Evolutionary conservation across 441 rosid genomes (phyloP), one percentile per base, ranked within the genome.

Genomic region (Theobroma grandiflorum): DNA sequence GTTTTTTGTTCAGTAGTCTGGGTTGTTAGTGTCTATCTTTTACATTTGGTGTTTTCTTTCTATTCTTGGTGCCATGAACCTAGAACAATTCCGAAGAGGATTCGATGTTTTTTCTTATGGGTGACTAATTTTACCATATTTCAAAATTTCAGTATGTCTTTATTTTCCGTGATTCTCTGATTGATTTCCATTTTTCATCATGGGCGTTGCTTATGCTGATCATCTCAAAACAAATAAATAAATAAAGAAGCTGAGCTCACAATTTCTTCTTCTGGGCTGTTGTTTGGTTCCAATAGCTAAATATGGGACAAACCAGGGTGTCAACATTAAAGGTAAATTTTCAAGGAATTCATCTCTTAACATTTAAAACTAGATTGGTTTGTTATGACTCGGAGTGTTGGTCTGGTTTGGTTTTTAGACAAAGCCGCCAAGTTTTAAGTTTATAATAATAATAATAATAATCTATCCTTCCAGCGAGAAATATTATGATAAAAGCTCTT

Each of bases 1-100:
- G 64, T 57, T 73, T 79, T 63, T 72, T 63, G 72, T 65, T 14
- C n/a, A 62, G 73, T 72, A 72, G 82, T 47, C 68, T 79, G 78
- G 43, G 14, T 63, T 79, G 61, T 18, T 72, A 74, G 67, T 6
- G 16, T 12, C 42, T 72, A 52, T 52, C 61, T 18, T 52, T 72
- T 22, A 52, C 4, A 10, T 52, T 49, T 5, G 26, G 43, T 50
- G 15, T 64, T 68, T 59, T 74, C 9, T 82, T 85, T 80, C 84
- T 69, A 49, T 67, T 37, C 75, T 79, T 79, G 64, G 61, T 64
- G 66, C 71, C 16, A 57, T 61, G 79, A 82, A 58, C 53, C 63
- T 78, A 58, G 79, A 78, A 64, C 75, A 74, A 76, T 64, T 84
- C 37, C 40, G 58, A 49, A 71, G 31, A 26, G 31, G 33, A 18